A percentile compares a stretch with the other conserved stretches of the same genome.
Evolutionary conservation across 352 stramenopile genomes (phyloP).

Genomic region (Phytophthora quininea): DNA sequence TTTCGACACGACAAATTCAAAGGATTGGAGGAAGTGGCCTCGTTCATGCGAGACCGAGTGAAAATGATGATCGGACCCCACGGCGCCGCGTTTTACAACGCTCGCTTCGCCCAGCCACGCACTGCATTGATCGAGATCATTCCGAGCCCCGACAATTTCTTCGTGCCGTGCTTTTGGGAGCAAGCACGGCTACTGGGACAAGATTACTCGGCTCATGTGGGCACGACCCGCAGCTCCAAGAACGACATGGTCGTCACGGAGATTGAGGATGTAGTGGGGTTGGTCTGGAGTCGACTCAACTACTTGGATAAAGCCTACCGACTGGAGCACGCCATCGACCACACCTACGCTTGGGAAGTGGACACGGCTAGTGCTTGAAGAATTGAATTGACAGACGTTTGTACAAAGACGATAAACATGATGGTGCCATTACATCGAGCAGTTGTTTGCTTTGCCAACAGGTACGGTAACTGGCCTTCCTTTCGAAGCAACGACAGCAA

Average conservation of each 20-base stretch:
- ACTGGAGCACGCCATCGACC: constrained; percentile 17
- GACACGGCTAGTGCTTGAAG: not conserved
- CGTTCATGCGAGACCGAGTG: constrained; percentile 32
- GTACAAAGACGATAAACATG: constrained; percentile 3
- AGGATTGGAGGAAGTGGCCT: constrained; percentile 21
- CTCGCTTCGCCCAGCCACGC: constrained; percentile 27
- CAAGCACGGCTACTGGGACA: constrained; percentile 34
- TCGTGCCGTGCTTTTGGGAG: constrained; percentile 34
- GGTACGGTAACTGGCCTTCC: too few species aligned
- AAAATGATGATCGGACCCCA: constrained; percentile 42
- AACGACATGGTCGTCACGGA: constrained; percentile 33
- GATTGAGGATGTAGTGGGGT: constrained; percentile 19
- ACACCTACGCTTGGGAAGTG: constrained; percentile 34
- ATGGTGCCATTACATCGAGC: too few species aligned
- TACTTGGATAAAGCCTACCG: constrained; percentile 34
- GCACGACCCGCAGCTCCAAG: constrained; percentile 5
- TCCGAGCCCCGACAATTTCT: constrained; percentile 25
- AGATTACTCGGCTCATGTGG: constrained; percentile 35
- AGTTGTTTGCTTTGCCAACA: too few species aligned
- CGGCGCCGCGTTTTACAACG: constrained; percentile 37
- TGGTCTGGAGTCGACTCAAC: constrained; percentile 17
- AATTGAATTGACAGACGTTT: not conserved
- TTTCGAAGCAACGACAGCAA: too few species aligned
- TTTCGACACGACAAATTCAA: constrained; percentile 31
- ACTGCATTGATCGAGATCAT: constrained; percentile 37